Conservation (phyloP, 192 early-diverging fungal genomes). For the Funneliformis geosporum region DNA sequence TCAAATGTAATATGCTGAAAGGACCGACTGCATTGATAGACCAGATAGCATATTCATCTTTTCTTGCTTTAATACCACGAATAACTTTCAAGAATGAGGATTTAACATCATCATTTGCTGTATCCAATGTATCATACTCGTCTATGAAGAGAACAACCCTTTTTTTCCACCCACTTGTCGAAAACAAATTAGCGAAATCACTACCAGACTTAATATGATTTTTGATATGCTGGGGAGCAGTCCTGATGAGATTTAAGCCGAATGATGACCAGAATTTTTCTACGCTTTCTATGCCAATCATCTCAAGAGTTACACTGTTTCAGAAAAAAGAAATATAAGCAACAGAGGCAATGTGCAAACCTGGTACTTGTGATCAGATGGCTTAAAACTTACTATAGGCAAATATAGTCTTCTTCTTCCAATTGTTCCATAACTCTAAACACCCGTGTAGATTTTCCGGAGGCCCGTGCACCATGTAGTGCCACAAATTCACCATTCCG, state of each 20-base stretch:
- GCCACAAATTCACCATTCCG: conserved; percentile 29
- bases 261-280: conserved; percentile 23
- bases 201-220: conserved; percentile 19
- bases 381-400: conserved; percentile 31
- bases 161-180: neutral
- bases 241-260: neutral
- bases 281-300: conserved; percentile 1
- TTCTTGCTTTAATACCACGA: conserved; percentile 11
- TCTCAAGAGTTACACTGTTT: conserved; percentile 26
- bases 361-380: too few relatives aligned
- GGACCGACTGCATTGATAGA: conserved; percentile 13
- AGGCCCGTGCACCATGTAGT: conserved; percentile 32
- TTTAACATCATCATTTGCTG: conserved; percentile 14
- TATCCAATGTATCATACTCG: conserved; percentile 29
- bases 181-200: conserved; percentile 22
- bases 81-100: conserved; percentile 1
- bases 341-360: neutral
- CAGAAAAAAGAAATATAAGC: conserved; percentile 14
- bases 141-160: conserved; percentile 26
- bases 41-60: neutral
- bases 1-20: conserved; percentile 31
- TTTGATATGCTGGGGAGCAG: neutral
- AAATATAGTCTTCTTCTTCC: conserved; percentile 3
- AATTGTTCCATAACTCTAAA: conserved; percentile 27
- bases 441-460: conserved; percentile 36